A percentile compares a stretch with the other conserved stretches of the same genome.
Conservation (phyloP, 768 basidiomycete species). For the Suillus hirtellus region DNA sequence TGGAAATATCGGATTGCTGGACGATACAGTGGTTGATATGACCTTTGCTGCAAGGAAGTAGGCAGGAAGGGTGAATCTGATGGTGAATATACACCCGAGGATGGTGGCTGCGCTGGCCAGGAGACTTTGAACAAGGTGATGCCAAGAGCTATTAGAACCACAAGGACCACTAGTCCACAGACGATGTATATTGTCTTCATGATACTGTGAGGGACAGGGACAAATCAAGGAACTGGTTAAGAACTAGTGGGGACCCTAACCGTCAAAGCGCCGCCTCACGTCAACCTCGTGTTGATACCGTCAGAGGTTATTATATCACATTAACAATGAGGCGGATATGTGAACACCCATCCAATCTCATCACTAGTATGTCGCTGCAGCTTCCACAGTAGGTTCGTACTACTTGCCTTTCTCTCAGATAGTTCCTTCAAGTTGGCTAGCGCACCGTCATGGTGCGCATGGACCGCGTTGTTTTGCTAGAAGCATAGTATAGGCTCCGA, state of each 20-base stretch:
- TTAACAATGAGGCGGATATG: constrained; percentile 86
- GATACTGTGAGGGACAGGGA: neutral
- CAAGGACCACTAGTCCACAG: neutral
- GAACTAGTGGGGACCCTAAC: neutral
- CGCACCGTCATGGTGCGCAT: constrained; percentile 65
- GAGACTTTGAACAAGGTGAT: neutral
- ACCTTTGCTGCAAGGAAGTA: neutral
- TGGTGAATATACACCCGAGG: neutral
- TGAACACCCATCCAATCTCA: constrained; percentile 26
- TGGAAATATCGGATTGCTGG: neutral
- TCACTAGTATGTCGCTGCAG: too few relatives aligned
- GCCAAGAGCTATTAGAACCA: neutral
- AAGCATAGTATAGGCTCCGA: constrained; percentile 43
- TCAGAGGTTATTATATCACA: constrained; percentile 26
- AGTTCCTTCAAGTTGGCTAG: constrained; percentile 65
- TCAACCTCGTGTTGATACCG: neutral
- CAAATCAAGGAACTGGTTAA: neutral
- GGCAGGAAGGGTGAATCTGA: neutral
- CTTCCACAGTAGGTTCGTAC: constrained; percentile 52
- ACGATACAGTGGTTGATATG: neutral
- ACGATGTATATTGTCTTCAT: neutral
- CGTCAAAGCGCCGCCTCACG: neutral
- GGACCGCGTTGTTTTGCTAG: constrained; percentile 58
- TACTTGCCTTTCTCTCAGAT: constrained; percentile 69
- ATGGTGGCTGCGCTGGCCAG: neutral